These are phyloP conservation scores for Acidiella bohemica DNA, from an alignment of 495 filamentous ascomycete genomes.

Conservation along the genomic window DNA sequence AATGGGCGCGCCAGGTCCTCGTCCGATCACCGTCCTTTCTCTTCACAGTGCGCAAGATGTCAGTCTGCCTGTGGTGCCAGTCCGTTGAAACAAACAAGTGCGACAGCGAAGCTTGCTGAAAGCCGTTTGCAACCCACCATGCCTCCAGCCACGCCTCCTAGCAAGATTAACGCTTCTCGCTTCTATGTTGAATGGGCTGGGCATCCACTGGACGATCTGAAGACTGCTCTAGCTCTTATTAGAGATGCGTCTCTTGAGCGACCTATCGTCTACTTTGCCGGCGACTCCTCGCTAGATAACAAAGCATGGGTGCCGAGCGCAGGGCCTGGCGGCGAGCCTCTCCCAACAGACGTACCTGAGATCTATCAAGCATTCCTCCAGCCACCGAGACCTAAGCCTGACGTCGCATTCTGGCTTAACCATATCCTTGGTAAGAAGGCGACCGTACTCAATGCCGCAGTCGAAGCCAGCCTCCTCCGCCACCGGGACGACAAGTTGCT, in stretches of 20 bases:
- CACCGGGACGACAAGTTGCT: slow-evolving; percentile 19
- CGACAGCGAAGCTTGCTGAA: too few relatives aligned
- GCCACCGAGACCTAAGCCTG: slow-evolving; percentile 16
- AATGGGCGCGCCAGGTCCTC: too few relatives aligned
- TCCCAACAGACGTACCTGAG: slow-evolving; percentile 16
- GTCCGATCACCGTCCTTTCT: too few relatives aligned
- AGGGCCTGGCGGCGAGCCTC: slow-evolving; percentile 15
- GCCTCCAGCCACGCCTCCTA: too few relatives aligned
- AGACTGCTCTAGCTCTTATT: slow-evolving; percentile 9
- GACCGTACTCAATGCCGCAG: slow-evolving; percentile 22
- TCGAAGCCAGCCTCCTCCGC: slow-evolving; percentile 22
- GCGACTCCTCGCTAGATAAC: slow-evolving; percentile 29
- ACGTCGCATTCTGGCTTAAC: slow-evolving; percentile 28
- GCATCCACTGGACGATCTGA: slow-evolving; percentile 22
- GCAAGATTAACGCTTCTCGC: slow-evolving; percentile 17
- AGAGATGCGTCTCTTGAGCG: slow-evolving; percentile 8
- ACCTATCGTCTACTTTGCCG: slow-evolving; percentile 25
- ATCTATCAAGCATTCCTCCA: slow-evolving; percentile 21
- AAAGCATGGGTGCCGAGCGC: slow-evolving; percentile 24
- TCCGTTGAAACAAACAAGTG: too few relatives aligned
- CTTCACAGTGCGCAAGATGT: too few relatives aligned
- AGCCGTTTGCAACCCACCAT: too few relatives aligned
- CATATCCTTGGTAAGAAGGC: slow-evolving; percentile 21
- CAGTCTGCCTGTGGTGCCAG: too few relatives aligned
- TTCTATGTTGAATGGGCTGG: slow-evolving; percentile 27